Evolutionary conservation across 202 grass and related monocot species (phyloP), one percentile per base, ranked within the genome.

Genomic region (Bolboschoenoplectus hybrid): DNA sequence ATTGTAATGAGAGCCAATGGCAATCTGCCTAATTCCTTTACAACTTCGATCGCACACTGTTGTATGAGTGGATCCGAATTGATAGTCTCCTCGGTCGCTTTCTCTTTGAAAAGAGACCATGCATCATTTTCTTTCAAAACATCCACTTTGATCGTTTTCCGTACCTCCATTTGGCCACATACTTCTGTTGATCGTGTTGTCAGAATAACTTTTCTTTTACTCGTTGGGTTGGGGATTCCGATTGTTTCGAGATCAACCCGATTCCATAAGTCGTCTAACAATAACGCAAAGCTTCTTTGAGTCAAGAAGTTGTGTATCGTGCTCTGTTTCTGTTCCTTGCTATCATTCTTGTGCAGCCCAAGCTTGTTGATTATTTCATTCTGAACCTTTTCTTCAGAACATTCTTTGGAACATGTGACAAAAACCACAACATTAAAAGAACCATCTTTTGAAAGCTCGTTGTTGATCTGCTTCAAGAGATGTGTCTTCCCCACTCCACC

Each of bases 251-350:
- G 73, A 86, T 95, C 89, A 0, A 89, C 47, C 1, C 87, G 72
- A 12, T 85, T 87, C 78, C 88, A 91, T 32, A 93, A 84, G 62
- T 90, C 88, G 56, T 95, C 93, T 41, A 95, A 69, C 44, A 95
- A 70, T 2, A 95, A 80, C n/a, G 93, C 70, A 74, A 95, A 95
- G 41, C 56, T 93, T 41, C 83, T 88, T 66, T 90, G 17, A 40
- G 68, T 83, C 1, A 95, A 81, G 86, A 85, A 91, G 13, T 89
- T 36, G 14, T 87, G 72, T 56, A 95, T 92, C 0, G 14, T 84
- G 0, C 76, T 87, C 11, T 86, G 85, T 81, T 87, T 85, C 43
- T 77, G 81, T 78, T 88, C 84, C 79, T 82, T 85, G 46, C 85
- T 87, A 2, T 75, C 82, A 20, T 50, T 61, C 26, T 85, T 85